Evolutionary conservation across 768 basidiomycete genomes (phyloP), one percentile per base, ranked within the genome.

Genomic region (Tylopilus sp.): DNA sequence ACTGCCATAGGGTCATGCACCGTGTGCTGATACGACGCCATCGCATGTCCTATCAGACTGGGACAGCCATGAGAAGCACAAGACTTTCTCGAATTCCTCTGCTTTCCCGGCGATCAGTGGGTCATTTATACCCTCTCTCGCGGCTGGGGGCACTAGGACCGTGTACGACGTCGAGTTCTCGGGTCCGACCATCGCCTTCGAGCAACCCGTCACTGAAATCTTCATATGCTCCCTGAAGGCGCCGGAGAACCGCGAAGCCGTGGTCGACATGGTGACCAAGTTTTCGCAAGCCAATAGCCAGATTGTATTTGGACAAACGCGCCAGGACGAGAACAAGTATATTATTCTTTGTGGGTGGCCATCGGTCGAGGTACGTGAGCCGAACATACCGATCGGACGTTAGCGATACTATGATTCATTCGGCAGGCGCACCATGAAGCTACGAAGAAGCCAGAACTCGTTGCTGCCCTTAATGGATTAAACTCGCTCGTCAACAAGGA

Each of bases 81-180:
- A 42, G 19, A 26, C 41, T 16, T 42, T 42, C 16, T 16, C 6
- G 14, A 21, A 26, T 1, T 8, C 1, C 1, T 26, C 41, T 14
- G 16, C 41, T 28, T 42, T 26, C 8, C 41, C 41, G 16, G 14
- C 24, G 16, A 13, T 42, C 41, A 6, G 17, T 26, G 25, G 7
- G 25, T 5, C 6, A 4, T 28, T 42, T 8, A 42, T 17, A 6
- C 41, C 41, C 8, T 25, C 48, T 29, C 1, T 65, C 10, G 42
- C 41, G 8, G 37, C 37, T 5, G 25, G 25, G 25, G 41, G 53
- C 16, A 24, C 45, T 8, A 2, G 24, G 13, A 48, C 59, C 2
- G 65, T 65, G 44, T 54, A 58, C 40, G 62, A 67, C 30, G 60
- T 69, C 33, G 28, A 48, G 16, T 64, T 69, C 38, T 55, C 57